These are phyloP conservation scores for Fraxinus sp. DNA, from an alignment of 305 asterid species.

Conservation along the genomic window DNA sequence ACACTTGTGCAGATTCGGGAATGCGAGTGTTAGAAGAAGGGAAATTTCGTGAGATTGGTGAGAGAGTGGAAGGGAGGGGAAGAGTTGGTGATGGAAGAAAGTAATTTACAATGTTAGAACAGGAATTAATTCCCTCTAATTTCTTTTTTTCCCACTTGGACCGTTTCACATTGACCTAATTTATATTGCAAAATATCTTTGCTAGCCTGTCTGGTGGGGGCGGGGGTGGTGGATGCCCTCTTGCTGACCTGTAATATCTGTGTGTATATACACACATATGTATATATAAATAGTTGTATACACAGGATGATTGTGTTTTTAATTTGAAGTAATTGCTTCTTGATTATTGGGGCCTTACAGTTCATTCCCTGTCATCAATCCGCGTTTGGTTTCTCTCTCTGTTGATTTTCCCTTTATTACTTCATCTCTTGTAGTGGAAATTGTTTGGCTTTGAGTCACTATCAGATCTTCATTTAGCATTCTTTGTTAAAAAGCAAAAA, in stretches of 20 bases:
- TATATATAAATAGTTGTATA: background rate
- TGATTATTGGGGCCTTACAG: slow-evolving; percentile 54
- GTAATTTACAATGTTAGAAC: no score
- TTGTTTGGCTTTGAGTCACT: slow-evolving; percentile 41
- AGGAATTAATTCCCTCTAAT: background rate
- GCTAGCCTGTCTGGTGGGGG: slow-evolving; percentile 32
- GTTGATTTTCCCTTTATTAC: slow-evolving; percentile 29
- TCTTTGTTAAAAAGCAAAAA: slow-evolving; percentile 19
- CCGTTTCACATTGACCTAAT: slow-evolving; percentile 11
- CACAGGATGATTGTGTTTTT: slow-evolving; percentile 33
- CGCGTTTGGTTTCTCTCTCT: slow-evolving; percentile 55
- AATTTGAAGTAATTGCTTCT: slow-evolving; percentile 30
- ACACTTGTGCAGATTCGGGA: background rate
- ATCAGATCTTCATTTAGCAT: slow-evolving; percentile 66
- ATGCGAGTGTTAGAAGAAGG: background rate
- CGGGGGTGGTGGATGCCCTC: background rate
- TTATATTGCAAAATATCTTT: slow-evolving; percentile 30
- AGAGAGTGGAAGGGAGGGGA: no score
- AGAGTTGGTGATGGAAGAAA: background rate
- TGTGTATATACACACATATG: background rate
- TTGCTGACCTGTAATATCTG: slow-evolving; percentile 30
- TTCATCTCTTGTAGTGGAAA: slow-evolving; percentile 28
- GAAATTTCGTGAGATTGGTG: background rate
- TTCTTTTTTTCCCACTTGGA: background rate
- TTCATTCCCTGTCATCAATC: slow-evolving; percentile 72